Evolutionary conservation across 495 filamentous ascomycete species (phyloP), one percentile per base, ranked within the genome.

Genomic region (Penicillium goetzii): DNA sequence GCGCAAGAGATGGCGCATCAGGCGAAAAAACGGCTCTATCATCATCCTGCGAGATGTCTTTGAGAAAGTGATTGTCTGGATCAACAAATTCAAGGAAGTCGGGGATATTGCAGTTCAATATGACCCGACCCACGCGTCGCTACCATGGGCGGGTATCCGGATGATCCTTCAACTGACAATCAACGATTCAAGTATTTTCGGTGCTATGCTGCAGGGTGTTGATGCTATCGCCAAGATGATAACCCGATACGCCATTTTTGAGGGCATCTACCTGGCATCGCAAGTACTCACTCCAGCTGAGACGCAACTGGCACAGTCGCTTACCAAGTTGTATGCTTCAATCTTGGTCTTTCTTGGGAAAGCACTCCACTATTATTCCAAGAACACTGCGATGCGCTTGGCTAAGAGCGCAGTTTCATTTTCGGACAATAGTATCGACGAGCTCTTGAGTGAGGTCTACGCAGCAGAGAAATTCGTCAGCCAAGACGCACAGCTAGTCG

Each of bases 1-100:
- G 40, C 40, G 40, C n/a, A 43, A 43, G 9, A 43, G 40, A 43
- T 43, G 40, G 40, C 40, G 40, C 40, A 43, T 43, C 40, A 43
- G 40, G 17, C 17, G 40, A 10, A 43, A 43, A n/a, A 43, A 43
- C 11, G 40, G 40, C 8, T 19, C 40, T 7, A 43, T 43, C 5
- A 43, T 43, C 40, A 43, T 43, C 40, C 40, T 43, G 0, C 40
- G 40, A 43, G 40, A 43, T 21, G 40, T 43, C 17, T 43, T 43
- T 43, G 40, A 43, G n/a, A 43, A 43, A 21, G n/a, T 43, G 7
- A 43, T 43, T 11, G 19, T 43, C 40, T 43, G 40, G 19, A 21
- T 43, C 19, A 43, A 43, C 9, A 40, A 40, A 21, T 43, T 43
- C 40, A 43, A 19, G 40, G 40, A 43, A 43, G n/a, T 43, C 11